Conservation (phyloP, 345 rosid genomes). For the Mangifera indica region DNA sequence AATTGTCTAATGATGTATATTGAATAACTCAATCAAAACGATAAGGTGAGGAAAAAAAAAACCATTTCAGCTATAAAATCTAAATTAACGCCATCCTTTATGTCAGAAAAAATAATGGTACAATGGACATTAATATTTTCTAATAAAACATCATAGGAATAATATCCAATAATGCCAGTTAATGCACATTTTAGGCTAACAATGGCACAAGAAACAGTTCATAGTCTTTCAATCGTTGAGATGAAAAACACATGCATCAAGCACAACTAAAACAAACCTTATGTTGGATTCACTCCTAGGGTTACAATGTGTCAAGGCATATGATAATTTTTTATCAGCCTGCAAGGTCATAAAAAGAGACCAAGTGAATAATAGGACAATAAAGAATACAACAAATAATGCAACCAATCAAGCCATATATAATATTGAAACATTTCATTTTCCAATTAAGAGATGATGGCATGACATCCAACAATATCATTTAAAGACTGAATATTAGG, state of each 20-base stretch:
- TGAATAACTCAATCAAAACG: not conserved
- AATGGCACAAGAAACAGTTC: conserved; percentile 2
- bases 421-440: not conserved
- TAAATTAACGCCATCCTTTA: not conserved
- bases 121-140: not conserved
- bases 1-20: not conserved
- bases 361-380: not conserved
- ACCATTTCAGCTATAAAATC: not conserved
- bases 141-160: not conserved
- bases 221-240: not conserved
- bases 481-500: not conserved
- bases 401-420: not conserved
- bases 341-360: conserved; percentile 35
- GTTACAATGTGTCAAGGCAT: conserved; percentile 77
- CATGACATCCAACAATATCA: conserved; percentile 1
- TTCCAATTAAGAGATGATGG: not conserved
- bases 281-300: conserved; percentile 66
- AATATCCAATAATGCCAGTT: not conserved
- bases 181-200: not conserved
- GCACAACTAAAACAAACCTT: conserved; percentile 52
- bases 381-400: conserved; percentile 1
- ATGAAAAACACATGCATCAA: conserved; percentile 24
- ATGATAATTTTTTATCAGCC: conserved; percentile 93
- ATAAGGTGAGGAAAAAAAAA: not conserved
- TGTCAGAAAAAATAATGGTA: not conserved